A percentile compares a stretch with the other conserved stretches of the same genome.
phyloP scores from a whole-genome alignment of 306 rosid species.

The Corylus avellana region DNA sequence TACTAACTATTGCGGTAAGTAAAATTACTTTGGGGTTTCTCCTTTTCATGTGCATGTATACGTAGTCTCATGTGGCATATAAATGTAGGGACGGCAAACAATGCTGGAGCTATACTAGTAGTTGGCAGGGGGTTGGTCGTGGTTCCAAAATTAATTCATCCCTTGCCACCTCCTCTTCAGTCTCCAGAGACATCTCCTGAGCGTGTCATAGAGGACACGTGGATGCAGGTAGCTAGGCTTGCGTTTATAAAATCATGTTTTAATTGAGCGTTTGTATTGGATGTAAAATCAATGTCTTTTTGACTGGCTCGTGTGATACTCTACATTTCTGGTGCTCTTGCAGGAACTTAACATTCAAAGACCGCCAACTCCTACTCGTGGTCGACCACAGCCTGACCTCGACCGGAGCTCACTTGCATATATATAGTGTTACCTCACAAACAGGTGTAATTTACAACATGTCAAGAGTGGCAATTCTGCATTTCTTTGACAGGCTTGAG shows the following conservation, averaged over 20 bases:
- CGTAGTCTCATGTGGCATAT: constrained; percentile 30
- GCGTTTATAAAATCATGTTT: background rate
- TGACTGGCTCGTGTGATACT: background rate
- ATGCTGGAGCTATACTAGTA: constrained; percentile 96
- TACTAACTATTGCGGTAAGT: constrained; percentile 94
- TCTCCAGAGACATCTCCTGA: constrained; percentile 99
- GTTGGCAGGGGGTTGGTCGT: constrained; percentile 99
- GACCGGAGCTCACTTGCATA: constrained; percentile 98
- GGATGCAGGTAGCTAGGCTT: constrained; percentile 98
- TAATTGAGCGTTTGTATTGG: background rate
- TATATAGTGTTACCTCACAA: constrained; percentile 45
- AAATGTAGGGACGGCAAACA: constrained; percentile 88
- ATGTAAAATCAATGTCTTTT: constrained; percentile 7
- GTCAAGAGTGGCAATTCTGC: background rate
- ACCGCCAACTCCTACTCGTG: constrained; percentile 99
- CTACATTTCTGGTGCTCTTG: constrained; percentile 6
- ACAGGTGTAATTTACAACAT: constrained; percentile 16
- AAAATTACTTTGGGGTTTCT: constrained; percentile 15
- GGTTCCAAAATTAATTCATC: constrained; percentile 96
- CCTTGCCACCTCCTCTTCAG: constrained; percentile 94
- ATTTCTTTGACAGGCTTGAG: constrained; percentile 7
- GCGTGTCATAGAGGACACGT: constrained; percentile 76
- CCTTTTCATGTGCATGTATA: constrained; percentile 15
- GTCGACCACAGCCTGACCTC: constrained; percentile 96
- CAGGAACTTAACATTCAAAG: constrained; percentile 98